Base-by-base conservation (phyloP, 345 rosid genomes). In the Tarenaya hassleriana region DNA sequence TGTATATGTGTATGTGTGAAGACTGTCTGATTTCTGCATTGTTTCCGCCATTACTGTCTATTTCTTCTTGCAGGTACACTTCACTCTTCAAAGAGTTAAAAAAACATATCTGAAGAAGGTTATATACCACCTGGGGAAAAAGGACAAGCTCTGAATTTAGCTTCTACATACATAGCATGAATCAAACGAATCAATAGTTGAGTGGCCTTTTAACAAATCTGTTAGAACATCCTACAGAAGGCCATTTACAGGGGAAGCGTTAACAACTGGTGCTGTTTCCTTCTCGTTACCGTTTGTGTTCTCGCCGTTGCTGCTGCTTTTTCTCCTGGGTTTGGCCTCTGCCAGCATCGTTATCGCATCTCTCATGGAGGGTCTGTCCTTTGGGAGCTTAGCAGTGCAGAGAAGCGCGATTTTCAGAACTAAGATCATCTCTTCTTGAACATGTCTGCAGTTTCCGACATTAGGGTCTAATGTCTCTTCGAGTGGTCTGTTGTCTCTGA, bases 361-460 rank as follows among this genome's bases (percentile, higher is more conserved):
- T 61, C 86, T 81, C 94, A 84, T 91, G 0, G 96, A 82, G 3
- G 98, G 98, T 60, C 96, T 81, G 48, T 87, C 96, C 68, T 69
- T 84, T 17, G 98, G 95, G 43, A 77, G 92, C 73, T 82, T 87
- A 1, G 96, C 80, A 0, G 95, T 84, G 66, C 95, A 91, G 10
- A 84, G 72, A 70, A 91, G 81, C 35, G 96, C 96, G 31, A 84
- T 82, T 20, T 83, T 81, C 44, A 84, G 78, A 24, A 91, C 96
- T 27, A 91, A 52, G 8, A 87, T 82, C 96, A 91, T 91, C 83
- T 87, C 96, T 67, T 87, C 96, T 71, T 81, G 95, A 29, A 91
- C 96, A 55, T 80, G 79, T 64, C 70, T 82, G 75, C 96, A 76
- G 55, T 72, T 84, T 55, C 96, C 98, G 43, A 83, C 71, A 16